Evolutionary conservation across 2,329 filamentous ascomycete genomes (phyloP), one percentile per base, ranked within the genome.

Genomic region (Colletotrichum tanaceti): DNA sequence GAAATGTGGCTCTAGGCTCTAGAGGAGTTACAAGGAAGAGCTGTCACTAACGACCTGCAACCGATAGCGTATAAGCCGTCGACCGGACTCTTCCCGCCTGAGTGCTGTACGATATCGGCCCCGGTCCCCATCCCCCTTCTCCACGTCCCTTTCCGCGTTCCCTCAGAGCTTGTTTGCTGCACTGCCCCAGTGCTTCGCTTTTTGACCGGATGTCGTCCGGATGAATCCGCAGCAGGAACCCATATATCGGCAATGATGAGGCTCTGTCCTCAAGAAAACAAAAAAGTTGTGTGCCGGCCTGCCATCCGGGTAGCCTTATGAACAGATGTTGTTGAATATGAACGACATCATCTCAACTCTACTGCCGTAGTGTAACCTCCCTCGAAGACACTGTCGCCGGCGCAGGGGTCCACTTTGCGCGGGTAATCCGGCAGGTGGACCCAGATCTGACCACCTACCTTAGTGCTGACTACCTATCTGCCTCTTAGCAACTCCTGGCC

Each of bases 351-450:
- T 16, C n/a, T 14, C 35, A 7, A 39, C 52, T 39, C 16, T 39
- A 13, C 32, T 10, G 3, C n/a, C 52, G n/a, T 22, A 18, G 52
- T 39, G 52, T 53, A 24, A 22, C 32, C 47, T 24, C 10, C 32
- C n/a, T 16, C 16, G n/a, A 14, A 11, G 35, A 32, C 35, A 32
- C 52, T 54, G 35, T 39, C 9, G 20, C n/a, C 35, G 35, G 22
- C 35, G 35, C 35, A 54, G 52, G 52, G 52, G 13, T 54, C 32
- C 10, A 54, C 11, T 39, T 53, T 13, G 20, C 52, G n/a, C n/a
- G 11, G 35, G 32, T n/a, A 35, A 53, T 28, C 32, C n/a, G 32
- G n/a, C 32, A 13, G n/a, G 20, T 22, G 35, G 11, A 7, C n/a
- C n/a, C 32, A 13, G 32, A 16, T 10, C n/a, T 3, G 35, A n/a